Conservation (phyloP, 805 yeast genomes). For the Komagataella kurtzmanii region DNA sequence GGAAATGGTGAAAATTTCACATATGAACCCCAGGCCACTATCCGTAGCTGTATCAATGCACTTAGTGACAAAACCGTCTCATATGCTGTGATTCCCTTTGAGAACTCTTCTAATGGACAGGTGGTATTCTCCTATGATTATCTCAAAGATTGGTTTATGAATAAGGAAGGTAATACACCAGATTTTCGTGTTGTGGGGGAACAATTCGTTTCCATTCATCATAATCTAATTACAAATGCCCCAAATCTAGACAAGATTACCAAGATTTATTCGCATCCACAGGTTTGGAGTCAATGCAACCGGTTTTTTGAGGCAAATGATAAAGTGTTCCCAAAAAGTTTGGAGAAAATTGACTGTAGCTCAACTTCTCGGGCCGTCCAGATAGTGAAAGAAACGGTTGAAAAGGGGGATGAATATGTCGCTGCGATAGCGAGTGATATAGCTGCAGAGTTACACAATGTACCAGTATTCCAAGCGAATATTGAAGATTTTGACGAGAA, state of each 20-base stretch:
- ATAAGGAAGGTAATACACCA: conserved; percentile 12
- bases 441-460: conserved; percentile 47
- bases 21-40: conserved; percentile 25
- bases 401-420: conserved; percentile 20
- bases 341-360: conserved; percentile 46
- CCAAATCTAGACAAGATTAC: conserved; percentile 28
- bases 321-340: conserved; percentile 17
- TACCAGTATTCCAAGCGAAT: conserved; percentile 37
- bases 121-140: conserved; percentile 80
- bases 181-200: conserved; percentile 53
- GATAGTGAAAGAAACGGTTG: conserved; percentile 27
- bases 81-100: conserved; percentile 76
- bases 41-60: conserved; percentile 49
- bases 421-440: conserved; percentile 66
- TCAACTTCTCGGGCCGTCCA: conserved; percentile 86
- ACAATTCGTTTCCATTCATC: conserved; percentile 73
- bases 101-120: conserved; percentile 91
- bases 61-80: conserved; percentile 34
- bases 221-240: conserved; percentile 47
- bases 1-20: conserved; percentile 10
- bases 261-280: conserved; percentile 83
- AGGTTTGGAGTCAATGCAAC: conserved; percentile 91
- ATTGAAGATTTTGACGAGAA: conserved; percentile 67
- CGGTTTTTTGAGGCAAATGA: conserved; percentile 25
- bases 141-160: conserved; percentile 50